Conservation (phyloP, 441 rosid species). For the Pelargonium australe region DNA sequence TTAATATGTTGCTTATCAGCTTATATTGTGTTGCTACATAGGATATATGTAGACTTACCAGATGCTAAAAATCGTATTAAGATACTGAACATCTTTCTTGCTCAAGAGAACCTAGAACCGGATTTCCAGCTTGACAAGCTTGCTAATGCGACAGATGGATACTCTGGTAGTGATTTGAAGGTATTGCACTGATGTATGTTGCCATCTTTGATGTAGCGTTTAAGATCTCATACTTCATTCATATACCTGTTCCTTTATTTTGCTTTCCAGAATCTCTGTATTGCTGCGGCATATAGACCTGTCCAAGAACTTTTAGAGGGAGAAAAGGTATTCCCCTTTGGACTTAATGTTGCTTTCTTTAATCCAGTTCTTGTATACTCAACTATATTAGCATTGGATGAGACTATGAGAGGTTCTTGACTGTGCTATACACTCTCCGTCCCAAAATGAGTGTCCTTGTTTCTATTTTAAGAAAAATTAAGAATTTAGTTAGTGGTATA, state of each 20-base stretch:
- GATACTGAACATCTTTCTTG: conserved; percentile 69
- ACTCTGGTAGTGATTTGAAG: conserved; percentile 96
- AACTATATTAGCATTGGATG: neutral
- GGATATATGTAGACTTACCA: conserved; percentile 88
- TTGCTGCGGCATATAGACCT: conserved; percentile 91
- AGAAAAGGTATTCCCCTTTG: conserved; percentile 36
- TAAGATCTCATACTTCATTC: conserved; percentile 11
- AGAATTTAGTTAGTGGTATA: too few relatives aligned
- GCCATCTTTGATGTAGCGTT: conserved; percentile 9
- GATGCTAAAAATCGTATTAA: conserved; percentile 80
- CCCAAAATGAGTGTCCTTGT: too few relatives aligned
- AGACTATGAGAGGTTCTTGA: neutral
- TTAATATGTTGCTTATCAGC: conserved; percentile 17
- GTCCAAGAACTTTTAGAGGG: conserved; percentile 81
- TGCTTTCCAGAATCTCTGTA: conserved; percentile 71
- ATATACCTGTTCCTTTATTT: conserved; percentile 4
- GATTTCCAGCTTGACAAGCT: conserved; percentile 57
- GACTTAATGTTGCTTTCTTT: conserved; percentile 7
- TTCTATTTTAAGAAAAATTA: too few relatives aligned
- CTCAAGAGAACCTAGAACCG: conserved; percentile 53
- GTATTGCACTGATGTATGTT: conserved; percentile 32
- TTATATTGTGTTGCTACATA: conserved; percentile 28
- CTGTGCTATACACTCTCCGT: neutral
- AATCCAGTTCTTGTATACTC: neutral
- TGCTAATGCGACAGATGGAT: conserved; percentile 79